Conservation (phyloP, 2,329 filamentous ascomycete genomes). For the Domatiomyces globalis region DNA sequence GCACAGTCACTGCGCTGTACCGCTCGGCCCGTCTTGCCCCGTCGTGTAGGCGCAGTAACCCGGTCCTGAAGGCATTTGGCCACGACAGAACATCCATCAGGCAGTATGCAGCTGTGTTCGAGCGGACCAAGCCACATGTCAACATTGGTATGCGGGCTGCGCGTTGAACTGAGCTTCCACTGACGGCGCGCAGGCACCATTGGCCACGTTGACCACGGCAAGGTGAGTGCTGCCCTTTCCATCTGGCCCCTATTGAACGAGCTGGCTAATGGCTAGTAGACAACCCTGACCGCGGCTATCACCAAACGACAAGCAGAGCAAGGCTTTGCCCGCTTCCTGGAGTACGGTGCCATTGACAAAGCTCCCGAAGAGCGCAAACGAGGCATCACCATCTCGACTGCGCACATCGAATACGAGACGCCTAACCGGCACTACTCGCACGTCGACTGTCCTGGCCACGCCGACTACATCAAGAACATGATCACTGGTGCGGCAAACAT, state of each 20-base stretch:
- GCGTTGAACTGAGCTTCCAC: background rate
- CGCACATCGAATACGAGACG: slow-evolving; percentile 97
- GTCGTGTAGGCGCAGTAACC: slow-evolving; percentile 55
- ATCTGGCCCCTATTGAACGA: slow-evolving; percentile 8
- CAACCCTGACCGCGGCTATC: slow-evolving; percentile 94
- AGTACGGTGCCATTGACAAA: slow-evolving; percentile 97
- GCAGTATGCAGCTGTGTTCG: slow-evolving; percentile 52
- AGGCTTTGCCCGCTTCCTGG: slow-evolving; percentile 84
- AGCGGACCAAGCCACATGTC: slow-evolving; percentile 91
- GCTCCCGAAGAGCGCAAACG: slow-evolving; percentile 98
- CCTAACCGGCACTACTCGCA: slow-evolving; percentile 93
- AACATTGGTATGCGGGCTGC: slow-evolving; percentile 62
- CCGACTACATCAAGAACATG: slow-evolving; percentile 99
- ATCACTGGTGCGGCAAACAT: slow-evolving; percentile 99
- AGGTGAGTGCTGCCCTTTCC: slow-evolving; percentile 44
- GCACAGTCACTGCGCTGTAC: slow-evolving; percentile 63
- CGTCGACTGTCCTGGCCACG: slow-evolving; percentile 99
- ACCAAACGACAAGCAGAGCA: slow-evolving; percentile 96
- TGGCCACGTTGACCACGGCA: slow-evolving; percentile 98
- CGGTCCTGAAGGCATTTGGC: slow-evolving; percentile 49
- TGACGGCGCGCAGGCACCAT: slow-evolving; percentile 56
- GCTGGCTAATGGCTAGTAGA: slow-evolving; percentile 40
- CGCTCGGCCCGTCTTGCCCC: slow-evolving; percentile 66
- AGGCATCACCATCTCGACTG: slow-evolving; percentile 98
- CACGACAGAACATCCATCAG: slow-evolving; percentile 33